Evolutionary conservation across 768 basidiomycete genomes (phyloP), one percentile per base, ranked within the genome.

Genomic region (Mycena rebaudengoi): DNA sequence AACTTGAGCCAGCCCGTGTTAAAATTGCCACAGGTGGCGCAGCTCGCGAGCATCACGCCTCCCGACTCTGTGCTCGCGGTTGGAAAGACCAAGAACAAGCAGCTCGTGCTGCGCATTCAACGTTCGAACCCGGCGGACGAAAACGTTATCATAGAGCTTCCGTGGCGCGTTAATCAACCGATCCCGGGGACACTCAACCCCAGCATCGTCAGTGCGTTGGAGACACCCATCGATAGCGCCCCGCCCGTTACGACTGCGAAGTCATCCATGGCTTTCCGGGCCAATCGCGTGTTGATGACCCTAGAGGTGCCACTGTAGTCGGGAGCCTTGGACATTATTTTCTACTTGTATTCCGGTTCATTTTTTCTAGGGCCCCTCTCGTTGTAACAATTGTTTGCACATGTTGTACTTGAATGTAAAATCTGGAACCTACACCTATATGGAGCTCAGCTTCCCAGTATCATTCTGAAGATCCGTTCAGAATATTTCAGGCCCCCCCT

Each of bases 121-220:
- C 54, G 54, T 26, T 41, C 54, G 54, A 44, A 55, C 30, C 30
- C 54, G 20, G 21, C 41, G 7, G n/a, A 23, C n/a, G 10, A 55
- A 13, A 41, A 44, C n/a, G 14, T 55, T 7, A 13, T 23, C 5
- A 23, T 55, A 2, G 30, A 30, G n/a, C 30, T 55, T 55, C 54
- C 54, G 54, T 55, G 54, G 54, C 54, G 54, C 11, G 18, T 37
- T 40, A 44, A 44, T 23, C 4, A 5, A n/a, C 4, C 26, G 21
- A 23, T 12, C 11, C 54, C 30, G 41, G 28, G 6, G 43, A n/a
- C n/a, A n/a, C n/a, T n/a, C n/a, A n/a, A n/a, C n/a, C 54, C 54
- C 21, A 55, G 30, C 29, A 55, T 55, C 30, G 54, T 55, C 40
- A 55, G 54, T 25, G 54, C 54, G 30, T 33, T 55, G 41, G 54